A percentile compares a stretch with the other conserved stretches of the same genome.
Evolutionary conservation across 2,329 filamentous ascomycete species (phyloP).

Genomic region (Sporothrix pseudoabietina): DNA sequence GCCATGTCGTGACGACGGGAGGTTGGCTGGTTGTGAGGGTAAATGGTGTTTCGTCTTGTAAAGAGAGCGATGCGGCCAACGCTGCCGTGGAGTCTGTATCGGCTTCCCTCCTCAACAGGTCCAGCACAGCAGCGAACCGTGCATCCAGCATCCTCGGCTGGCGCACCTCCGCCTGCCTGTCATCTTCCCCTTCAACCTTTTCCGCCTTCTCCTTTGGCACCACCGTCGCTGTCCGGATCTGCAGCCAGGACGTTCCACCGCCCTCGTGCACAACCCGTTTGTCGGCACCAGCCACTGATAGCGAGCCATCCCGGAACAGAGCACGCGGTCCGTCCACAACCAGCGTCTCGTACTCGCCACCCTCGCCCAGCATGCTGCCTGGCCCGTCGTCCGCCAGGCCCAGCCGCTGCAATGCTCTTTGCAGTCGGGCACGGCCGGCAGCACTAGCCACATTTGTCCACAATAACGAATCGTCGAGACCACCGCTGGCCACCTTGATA

Average conservation of each 20-base stretch:
- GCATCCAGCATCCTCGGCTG: conserved; percentile 69
- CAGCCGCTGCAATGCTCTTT: conserved; percentile 65
- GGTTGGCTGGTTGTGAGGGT: not conserved
- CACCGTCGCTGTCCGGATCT: conserved; percentile 60
- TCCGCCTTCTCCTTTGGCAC: conserved; percentile 44
- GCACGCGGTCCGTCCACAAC: conserved; percentile 75
- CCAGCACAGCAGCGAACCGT: conserved; percentile 54
- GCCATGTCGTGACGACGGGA: conserved; percentile 36
- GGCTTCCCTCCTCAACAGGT: conserved; percentile 37
- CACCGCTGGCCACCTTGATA: conserved; percentile 91
- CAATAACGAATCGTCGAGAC: conserved; percentile 76
- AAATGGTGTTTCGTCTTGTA: not conserved
- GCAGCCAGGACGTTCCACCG: conserved; percentile 76
- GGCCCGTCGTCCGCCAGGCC: conserved; percentile 57
- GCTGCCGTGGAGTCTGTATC: no score
- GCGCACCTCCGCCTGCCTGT: conserved; percentile 44
- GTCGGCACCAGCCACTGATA: conserved; percentile 61
- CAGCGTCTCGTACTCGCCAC: conserved; percentile 94
- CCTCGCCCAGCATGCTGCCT: conserved; percentile 72
- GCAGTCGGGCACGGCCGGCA: conserved; percentile 51
- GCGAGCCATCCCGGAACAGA: conserved; percentile 64
- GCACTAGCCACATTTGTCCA: conserved; percentile 75
- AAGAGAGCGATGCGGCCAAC: not conserved
- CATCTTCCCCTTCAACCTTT: conserved; percentile 27
- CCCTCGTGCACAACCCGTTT: conserved; percentile 63